Conservation (phyloP, 148 eudicot species). For the Rhododendron griersonianum region DNA sequence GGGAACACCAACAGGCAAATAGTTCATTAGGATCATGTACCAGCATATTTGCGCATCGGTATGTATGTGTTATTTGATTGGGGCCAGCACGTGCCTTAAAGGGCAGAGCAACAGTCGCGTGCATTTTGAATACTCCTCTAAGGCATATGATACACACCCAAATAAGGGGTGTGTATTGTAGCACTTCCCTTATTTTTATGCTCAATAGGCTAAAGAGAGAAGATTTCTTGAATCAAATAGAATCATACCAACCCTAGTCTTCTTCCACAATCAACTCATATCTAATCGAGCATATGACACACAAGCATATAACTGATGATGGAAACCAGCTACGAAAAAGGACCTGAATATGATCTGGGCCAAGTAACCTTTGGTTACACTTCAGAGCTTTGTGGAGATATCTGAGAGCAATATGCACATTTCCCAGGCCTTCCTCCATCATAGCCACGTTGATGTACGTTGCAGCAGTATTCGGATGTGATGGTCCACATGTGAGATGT, state of each 20-base stretch:
- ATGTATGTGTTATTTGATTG: background rate
- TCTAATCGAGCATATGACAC: background rate
- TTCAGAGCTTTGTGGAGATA: conserved; percentile 99
- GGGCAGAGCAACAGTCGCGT: background rate
- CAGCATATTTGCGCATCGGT: background rate
- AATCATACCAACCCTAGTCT: conserved; percentile 5
- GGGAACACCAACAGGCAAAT: background rate
- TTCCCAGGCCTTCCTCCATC: conserved; percentile 99
- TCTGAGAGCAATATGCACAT: conserved; percentile 97
- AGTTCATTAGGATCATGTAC: background rate
- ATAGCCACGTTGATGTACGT: conserved; percentile 98
- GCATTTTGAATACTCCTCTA: background rate
- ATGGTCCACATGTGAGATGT: conserved; percentile 99
- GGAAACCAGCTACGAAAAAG: conserved; percentile 6
- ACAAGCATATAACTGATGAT: background rate
- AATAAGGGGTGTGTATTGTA: too few relatives aligned
- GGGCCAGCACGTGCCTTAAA: background rate
- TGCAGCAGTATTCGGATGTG: conserved; percentile 99
- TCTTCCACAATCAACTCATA: background rate
- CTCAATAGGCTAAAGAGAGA: background rate
- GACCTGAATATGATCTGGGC: conserved; percentile 99
- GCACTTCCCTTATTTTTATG: background rate
- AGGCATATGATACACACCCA: too few relatives aligned
- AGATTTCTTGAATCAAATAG: background rate
- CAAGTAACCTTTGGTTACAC: conserved; percentile 95